Conservation (phyloP, 495 filamentous ascomycete genomes). For the Trichoderma gamsii region DNA sequence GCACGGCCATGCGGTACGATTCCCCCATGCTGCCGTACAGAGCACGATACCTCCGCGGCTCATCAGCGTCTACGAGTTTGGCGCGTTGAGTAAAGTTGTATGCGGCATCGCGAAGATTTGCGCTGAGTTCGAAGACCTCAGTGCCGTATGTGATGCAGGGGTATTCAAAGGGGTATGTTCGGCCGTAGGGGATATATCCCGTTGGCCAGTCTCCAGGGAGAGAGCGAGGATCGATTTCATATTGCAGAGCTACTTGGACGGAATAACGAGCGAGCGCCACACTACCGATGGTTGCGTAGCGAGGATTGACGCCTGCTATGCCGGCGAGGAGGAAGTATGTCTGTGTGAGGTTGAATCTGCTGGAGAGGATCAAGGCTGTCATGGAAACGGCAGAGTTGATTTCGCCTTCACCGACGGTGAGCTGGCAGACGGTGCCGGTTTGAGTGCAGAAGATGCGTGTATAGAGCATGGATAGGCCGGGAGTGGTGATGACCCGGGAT, state of each 20-base stretch:
- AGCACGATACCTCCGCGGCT: conserved; percentile 52
- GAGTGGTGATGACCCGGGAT: conserved; percentile 58
- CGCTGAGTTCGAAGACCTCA: conserved; percentile 70
- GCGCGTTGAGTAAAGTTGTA: conserved; percentile 50
- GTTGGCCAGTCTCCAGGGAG: conserved; percentile 59
- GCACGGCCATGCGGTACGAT: conserved; percentile 46
- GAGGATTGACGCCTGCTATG: conserved; percentile 67
- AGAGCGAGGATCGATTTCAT: conserved; percentile 67
- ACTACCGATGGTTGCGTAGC: conserved; percentile 53
- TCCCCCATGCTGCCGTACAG: conserved; percentile 42
- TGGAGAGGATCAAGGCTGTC: conserved; percentile 51
- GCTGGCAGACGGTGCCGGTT: conserved; percentile 54
- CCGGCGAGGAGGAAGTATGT: conserved; percentile 70
- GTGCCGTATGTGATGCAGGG: conserved; percentile 64
- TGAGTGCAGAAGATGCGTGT: conserved; percentile 59
- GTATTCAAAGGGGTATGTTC: conserved; percentile 49
- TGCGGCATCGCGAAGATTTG: conserved; percentile 51
- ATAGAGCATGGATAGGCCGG: conserved; percentile 59
- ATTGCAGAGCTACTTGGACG: conserved; percentile 67
- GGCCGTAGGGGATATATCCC: conserved; percentile 60
- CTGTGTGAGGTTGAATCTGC: conserved; percentile 56
- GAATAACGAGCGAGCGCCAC: conserved; percentile 64
- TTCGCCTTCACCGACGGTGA: conserved; percentile 53
- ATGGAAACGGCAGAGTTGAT: conserved; percentile 69
- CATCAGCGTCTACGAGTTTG: conserved; percentile 48